Evolutionary conservation across 768 basidiomycete genomes (phyloP).

Genomic region (Phanerodontia chrysosporium): DNA sequence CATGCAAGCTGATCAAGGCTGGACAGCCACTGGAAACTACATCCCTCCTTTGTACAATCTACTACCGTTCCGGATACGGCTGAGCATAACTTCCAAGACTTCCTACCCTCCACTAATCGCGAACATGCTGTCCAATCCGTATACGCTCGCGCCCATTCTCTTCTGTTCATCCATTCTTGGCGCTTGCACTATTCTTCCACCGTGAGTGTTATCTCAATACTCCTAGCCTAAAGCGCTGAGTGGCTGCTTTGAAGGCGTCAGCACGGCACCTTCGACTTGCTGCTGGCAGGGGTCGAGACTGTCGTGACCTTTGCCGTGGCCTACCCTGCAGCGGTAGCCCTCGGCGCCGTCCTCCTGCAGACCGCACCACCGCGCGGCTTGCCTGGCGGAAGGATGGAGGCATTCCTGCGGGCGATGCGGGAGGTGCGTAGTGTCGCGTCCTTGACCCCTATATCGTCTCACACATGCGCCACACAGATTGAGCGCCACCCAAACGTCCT

Average conservation of each 20-base stretch:
- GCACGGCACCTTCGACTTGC: constrained; percentile 76
- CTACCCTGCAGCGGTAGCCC: constrained; percentile 76
- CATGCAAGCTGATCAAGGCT: not conserved
- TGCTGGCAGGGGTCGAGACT: constrained; percentile 75
- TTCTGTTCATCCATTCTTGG: constrained; percentile 53
- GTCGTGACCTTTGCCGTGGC: constrained; percentile 78
- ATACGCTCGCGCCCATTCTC: constrained; percentile 57
- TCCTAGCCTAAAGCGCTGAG: too few relatives aligned
- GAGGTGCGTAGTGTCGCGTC: constrained; percentile 50
- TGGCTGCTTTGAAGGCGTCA: too few relatives aligned
- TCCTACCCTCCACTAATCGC: constrained; percentile 31
- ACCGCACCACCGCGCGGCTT: constrained; percentile 72
- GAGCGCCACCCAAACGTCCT: constrained; percentile 81
- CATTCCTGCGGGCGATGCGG: constrained; percentile 74
- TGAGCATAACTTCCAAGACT: constrained; percentile 27
- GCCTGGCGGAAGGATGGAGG: constrained; percentile 68
- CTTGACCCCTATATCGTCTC: not conserved
- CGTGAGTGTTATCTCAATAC: constrained; percentile 44
- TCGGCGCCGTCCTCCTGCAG: constrained; percentile 85
- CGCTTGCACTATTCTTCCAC: constrained; percentile 48
- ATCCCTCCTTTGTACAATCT: constrained; percentile 51
- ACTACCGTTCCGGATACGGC: constrained; percentile 37
- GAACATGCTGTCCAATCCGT: constrained; percentile 66
- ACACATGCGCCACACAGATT: constrained; percentile 40
- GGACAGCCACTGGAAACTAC: constrained; percentile 34